phyloP scores from a whole-genome alignment of 768 basidiomycete genomes.

The Mrakia frigida region DNA sequence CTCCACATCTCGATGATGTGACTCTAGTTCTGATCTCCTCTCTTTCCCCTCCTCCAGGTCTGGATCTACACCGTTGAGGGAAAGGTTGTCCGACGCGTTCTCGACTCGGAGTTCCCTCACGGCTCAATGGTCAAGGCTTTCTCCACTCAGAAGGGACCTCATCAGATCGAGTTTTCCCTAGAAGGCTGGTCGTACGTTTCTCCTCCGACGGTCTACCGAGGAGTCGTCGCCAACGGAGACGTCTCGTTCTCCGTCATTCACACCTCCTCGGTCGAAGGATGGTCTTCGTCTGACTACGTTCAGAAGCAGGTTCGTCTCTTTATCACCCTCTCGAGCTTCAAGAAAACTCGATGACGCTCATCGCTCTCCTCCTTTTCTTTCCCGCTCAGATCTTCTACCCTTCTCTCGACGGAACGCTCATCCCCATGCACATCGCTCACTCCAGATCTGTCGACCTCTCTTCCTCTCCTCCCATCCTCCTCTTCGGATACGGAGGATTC shows the following conservation, averaged over 20 bases:
- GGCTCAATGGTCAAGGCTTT: slow-evolving; percentile 20
- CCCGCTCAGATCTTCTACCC: neutral
- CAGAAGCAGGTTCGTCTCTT: slow-evolving; percentile 24
- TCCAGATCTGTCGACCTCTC: slow-evolving; percentile 17
- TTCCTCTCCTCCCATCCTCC: slow-evolving; percentile 17
- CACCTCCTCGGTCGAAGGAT: slow-evolving; percentile 12
- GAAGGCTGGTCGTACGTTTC: slow-evolving; percentile 26
- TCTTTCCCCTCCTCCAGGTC: neutral
- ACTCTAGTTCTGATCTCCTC: neutral
- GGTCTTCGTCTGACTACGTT: slow-evolving; percentile 10
- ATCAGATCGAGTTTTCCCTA: slow-evolving; percentile 13
- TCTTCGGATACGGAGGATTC: slow-evolving; percentile 30
- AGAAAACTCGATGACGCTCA: no score
- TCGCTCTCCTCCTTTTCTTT: neutral
- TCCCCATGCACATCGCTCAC: slow-evolving; percentile 21
- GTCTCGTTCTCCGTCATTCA: slow-evolving; percentile 21
- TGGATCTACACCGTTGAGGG: slow-evolving; percentile 28
- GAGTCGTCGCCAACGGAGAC: slow-evolving; percentile 25
- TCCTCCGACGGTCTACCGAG: slow-evolving; percentile 26
- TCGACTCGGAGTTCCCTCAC: slow-evolving; percentile 22
- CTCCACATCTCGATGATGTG: neutral
- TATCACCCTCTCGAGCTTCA: no score
- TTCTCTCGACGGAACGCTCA: neutral
- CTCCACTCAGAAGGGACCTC: neutral
- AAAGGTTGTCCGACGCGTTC: slow-evolving; percentile 18